These are phyloP conservation scores for Hypoxylon sp. DNA, from an alignment of 2,329 filamentous ascomycete species.

Conservation along the genomic window DNA sequence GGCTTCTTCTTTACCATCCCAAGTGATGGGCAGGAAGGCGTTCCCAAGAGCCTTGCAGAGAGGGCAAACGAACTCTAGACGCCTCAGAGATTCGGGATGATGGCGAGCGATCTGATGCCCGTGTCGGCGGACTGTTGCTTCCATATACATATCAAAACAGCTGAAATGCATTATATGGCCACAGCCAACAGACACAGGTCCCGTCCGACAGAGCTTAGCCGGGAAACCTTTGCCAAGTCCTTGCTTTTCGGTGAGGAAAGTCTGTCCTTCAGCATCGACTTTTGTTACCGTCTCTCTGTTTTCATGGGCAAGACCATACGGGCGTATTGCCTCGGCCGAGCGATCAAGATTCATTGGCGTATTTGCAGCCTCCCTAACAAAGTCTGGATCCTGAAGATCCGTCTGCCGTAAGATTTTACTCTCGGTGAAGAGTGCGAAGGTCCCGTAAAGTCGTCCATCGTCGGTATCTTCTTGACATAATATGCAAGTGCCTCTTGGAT, in stretches of 20 bases:
- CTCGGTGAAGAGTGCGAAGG: slow-evolving; percentile 89
- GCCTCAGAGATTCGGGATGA: slow-evolving; percentile 84
- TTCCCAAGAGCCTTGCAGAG: slow-evolving; percentile 97
- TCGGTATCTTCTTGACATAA: slow-evolving; percentile 96
- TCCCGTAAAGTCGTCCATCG: slow-evolving; percentile 89
- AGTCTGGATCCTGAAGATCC: slow-evolving; percentile 82
- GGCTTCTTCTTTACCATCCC: slow-evolving; percentile 90
- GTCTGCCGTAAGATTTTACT: slow-evolving; percentile 91
- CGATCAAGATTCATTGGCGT: slow-evolving; percentile 87
- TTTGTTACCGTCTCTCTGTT: slow-evolving; percentile 85
- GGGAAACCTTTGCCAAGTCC: slow-evolving; percentile 92
- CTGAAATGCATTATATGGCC: slow-evolving; percentile 99
- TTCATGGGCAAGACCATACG: slow-evolving; percentile 90
- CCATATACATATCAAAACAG: slow-evolving; percentile 93
- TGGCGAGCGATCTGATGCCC: slow-evolving; percentile 93
- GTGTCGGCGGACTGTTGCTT: slow-evolving; percentile 86
- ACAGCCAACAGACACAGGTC: slow-evolving; percentile 89
- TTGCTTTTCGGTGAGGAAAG: slow-evolving; percentile 80
- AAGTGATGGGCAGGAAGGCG: slow-evolving; percentile 92
- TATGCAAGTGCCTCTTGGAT: slow-evolving; percentile 93
- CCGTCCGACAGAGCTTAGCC: slow-evolving; percentile 72
- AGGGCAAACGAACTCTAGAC: slow-evolving; percentile 94
- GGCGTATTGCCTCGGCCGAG: slow-evolving; percentile 84
- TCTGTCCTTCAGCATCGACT: slow-evolving; percentile 77
- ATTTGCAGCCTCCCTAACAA: slow-evolving; percentile 83